Percentiles rank a stretch among this genome's conserved stretches.
phyloP scores from a whole-genome alignment of 1,284 basidiomycete species.

The Pterulicium gracile region DNA sequence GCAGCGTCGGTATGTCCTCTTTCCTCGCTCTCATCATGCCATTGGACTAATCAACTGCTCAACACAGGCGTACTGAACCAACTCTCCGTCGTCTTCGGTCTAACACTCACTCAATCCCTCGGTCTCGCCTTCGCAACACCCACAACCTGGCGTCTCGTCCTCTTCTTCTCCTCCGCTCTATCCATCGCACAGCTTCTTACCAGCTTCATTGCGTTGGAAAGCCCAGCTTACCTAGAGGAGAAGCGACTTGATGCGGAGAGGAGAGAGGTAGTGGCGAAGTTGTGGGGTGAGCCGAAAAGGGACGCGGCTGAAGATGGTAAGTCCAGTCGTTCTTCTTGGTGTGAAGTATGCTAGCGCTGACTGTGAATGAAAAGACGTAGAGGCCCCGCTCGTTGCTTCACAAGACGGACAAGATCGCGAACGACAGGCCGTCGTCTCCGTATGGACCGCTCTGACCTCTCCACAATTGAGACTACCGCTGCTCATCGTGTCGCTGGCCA shows the following conservation, averaged over 20 bases:
- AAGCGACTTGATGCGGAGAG: constrained; percentile 41
- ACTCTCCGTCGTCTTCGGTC: constrained; percentile 74
- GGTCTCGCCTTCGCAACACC: constrained; percentile 57
- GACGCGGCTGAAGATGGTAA: constrained; percentile 4
- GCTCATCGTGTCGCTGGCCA: constrained; percentile 59
- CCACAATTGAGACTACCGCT: constrained; percentile 57
- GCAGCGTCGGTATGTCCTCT: constrained; percentile 48
- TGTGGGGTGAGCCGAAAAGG: constrained; percentile 35
- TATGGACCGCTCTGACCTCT: constrained; percentile 43
- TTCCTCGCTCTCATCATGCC: not conserved
- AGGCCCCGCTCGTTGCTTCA: constrained; percentile 8
- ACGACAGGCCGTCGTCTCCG: constrained; percentile 14
- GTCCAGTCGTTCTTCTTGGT: constrained; percentile 6
- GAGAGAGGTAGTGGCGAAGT: constrained; percentile 28
- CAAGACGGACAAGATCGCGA: constrained; percentile 37
- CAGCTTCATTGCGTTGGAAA: constrained; percentile 47
- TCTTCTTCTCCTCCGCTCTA: constrained; percentile 52
- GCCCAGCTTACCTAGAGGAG: constrained; percentile 52
- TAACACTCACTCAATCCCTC: constrained; percentile 66
- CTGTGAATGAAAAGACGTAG: not conserved
- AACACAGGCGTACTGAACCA: constrained; percentile 76
- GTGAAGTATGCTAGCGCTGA: not conserved
- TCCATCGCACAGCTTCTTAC: constrained; percentile 49
- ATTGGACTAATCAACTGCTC: constrained; percentile 9
- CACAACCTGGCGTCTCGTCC: constrained; percentile 64